Conservation (phyloP, 2,329 filamentous ascomycete species). For the Penicillium sp. region DNA sequence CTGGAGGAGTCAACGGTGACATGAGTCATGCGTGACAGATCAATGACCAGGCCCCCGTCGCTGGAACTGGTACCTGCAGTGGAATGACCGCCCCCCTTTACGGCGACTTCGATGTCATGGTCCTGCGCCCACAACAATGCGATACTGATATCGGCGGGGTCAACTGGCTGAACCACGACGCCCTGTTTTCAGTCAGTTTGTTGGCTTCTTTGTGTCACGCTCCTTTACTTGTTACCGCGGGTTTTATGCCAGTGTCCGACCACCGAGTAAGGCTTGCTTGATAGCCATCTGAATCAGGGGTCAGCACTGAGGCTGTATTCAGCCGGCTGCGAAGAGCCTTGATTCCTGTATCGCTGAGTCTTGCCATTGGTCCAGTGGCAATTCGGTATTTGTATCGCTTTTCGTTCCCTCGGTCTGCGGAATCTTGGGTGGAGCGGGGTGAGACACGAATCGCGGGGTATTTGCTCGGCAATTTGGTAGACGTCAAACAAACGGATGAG, state of each 20-base stretch:
- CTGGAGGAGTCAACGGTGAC: conserved; percentile 51
- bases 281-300: conserved; percentile 25
- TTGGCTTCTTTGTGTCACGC: too few species aligned
- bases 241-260: conserved; percentile 33
- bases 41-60: conserved; percentile 58
- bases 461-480: neutral
- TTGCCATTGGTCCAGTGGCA: neutral
- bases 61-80: conserved; percentile 57
- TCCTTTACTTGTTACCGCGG: conserved; percentile 23
- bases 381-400: neutral
- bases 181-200: conserved; percentile 33
- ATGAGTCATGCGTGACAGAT: conserved; percentile 54
- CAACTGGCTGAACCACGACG: conserved; percentile 47
- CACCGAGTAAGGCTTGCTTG: conserved; percentile 26
- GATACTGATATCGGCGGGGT: conserved; percentile 42
- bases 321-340: conserved; percentile 12
- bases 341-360: neutral
- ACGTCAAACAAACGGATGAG: too few species aligned
- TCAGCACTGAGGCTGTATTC: conserved; percentile 15
- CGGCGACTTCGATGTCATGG: conserved; percentile 27
- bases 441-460: neutral
- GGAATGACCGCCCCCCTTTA: conserved; percentile 45
- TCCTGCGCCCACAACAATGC: conserved; percentile 49
- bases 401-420: neutral
- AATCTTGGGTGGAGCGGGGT: neutral